These are phyloP conservation scores for Monosporascus ibericus DNA, from an alignment of 2,329 filamentous ascomycete species.

Conservation along the genomic window DNA sequence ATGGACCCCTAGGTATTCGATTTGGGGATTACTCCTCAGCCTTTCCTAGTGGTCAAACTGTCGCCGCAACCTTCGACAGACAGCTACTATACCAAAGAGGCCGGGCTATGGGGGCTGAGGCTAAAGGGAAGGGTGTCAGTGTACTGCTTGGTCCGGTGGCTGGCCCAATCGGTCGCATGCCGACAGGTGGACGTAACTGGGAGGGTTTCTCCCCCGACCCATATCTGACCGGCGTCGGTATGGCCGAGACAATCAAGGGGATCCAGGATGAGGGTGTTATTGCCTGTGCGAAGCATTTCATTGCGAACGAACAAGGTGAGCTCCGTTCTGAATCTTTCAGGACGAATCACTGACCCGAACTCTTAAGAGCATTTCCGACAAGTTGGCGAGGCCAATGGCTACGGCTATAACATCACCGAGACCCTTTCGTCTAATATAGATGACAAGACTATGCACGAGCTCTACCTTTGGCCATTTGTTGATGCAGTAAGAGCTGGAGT, in stretches of 20 bases:
- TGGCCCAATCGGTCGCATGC: conserved; percentile 63
- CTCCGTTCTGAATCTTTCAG: background rate
- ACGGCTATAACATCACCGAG: conserved; percentile 59
- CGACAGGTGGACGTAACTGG: conserved; percentile 67
- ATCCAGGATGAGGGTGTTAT: conserved; percentile 76
- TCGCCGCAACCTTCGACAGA: conserved; percentile 79
- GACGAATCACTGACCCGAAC: conserved; percentile 9
- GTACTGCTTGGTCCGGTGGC: conserved; percentile 69
- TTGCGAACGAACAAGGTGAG: conserved; percentile 59
- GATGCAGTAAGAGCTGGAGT: conserved; percentile 66
- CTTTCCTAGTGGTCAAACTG: conserved; percentile 72
- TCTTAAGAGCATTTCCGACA: conserved; percentile 64
- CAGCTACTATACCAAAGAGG: conserved; percentile 65
- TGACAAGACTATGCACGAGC: conserved; percentile 68
- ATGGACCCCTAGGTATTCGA: conserved; percentile 76
- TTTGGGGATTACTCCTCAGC: conserved; percentile 73
- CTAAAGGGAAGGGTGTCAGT: conserved; percentile 66
- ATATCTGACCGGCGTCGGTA: conserved; percentile 64
- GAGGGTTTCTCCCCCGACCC: conserved; percentile 69
- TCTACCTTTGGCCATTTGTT: conserved; percentile 74
- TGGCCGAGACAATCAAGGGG: conserved; percentile 68
- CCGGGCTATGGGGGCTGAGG: conserved; percentile 65
- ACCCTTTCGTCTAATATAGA: conserved; percentile 55
- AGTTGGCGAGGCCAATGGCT: conserved; percentile 45
- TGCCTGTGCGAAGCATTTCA: conserved; percentile 70